Evolutionary conservation across 1,139 yeast species (phyloP), one percentile per base, ranked within the genome.

Genomic region (Groenewaldozyma sp.): DNA sequence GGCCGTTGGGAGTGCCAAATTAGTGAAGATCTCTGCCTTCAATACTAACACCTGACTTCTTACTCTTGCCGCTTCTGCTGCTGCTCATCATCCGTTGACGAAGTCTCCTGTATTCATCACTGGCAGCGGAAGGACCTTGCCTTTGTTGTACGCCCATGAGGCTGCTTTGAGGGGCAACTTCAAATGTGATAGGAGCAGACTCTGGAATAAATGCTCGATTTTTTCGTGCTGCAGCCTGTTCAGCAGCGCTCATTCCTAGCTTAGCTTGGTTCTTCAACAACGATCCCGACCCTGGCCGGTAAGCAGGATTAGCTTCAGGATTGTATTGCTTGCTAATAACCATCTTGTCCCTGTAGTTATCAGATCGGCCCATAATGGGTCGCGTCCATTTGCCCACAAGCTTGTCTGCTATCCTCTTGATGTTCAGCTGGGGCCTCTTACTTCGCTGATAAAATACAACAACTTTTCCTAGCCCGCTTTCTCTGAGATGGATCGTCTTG

Each of bases 371-470:
- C 71, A 93, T 83, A 46, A 93, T 87, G 29, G 98, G 98, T 61
- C 98, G 76, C 6, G 97, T 91, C 99, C 99, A 91, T 60, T 87
- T 94, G 27, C 95, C 95, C 52, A 93, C 82, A 45, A 93, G 68
- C 56, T 79, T 77, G 58, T 91, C 97, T 4, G 95, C 98, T 36
- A 80, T 71, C 55, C 94, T 79, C 59, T 88, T 87, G 58, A 93
- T 74, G 40, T 73, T 69, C 31, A 84, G 81, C 61, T 91, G 97
- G 14, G 95, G 94, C 54, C 94, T 76, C 58, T 82, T 82, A 33
- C 93, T 79, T 56, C 88, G 76, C 59, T 91, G 95, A 63, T 93
- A 93, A 55, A 88, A 93, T n/a, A 91, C 74, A 52, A 93, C 75
- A 24, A 93, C 88, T 61, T 88, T 86, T 19, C 98, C 99, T 39